Base-by-base conservation (phyloP, 768 basidiomycete species). In the Mycena albidolilacea region DNA sequence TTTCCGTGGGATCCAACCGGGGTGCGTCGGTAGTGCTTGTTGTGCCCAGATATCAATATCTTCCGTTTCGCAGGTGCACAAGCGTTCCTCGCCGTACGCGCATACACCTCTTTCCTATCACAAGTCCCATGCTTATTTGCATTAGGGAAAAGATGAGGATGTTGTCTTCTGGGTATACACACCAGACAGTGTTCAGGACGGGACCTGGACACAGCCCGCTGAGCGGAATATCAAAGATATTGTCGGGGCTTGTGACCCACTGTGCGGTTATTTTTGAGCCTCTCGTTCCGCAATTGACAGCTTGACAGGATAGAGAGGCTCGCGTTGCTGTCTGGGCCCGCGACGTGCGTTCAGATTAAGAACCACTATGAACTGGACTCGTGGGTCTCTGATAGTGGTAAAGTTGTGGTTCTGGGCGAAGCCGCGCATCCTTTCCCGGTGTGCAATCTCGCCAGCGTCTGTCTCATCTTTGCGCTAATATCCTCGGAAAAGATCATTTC, bases 341-440 rank as follows among this genome's bases (percentile, higher is more conserved):
- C 70, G 19, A 55, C 60, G 21, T 66, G 64, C 38, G 52, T 71
- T 0, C 70, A 71, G 19, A 55, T 66, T 7, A 54, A 61, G 21
- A 60, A 68, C 15, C 63, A 35, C 8, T 38, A 41, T 55, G 23
- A 48, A 21, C 21, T 73, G 15, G 21, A 59, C 0, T 73, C 72
- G 5, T 73, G 72, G 72, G 67, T 73, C 9, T 69, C 72, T 1
- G 7, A 65, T 19, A 73, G 72, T 14, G 72, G 72, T 0, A 57
- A 35, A 17, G 63, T 73, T 5, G 3, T 66, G 0, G 67, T 46
- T 17, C 21, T 73, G 2, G 72, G 72, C 15, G 67, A 73, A 21
- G 72, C 72, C 1, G 72, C 72, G 4, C 72, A 73, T 73, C 67
- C 72, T 5, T 60, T 65, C 39, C 72, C 67, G 58, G 72, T 73